phyloP scores from a whole-genome alignment of 305 asterid genomes.

The Stenogyne calaminthoides region DNA sequence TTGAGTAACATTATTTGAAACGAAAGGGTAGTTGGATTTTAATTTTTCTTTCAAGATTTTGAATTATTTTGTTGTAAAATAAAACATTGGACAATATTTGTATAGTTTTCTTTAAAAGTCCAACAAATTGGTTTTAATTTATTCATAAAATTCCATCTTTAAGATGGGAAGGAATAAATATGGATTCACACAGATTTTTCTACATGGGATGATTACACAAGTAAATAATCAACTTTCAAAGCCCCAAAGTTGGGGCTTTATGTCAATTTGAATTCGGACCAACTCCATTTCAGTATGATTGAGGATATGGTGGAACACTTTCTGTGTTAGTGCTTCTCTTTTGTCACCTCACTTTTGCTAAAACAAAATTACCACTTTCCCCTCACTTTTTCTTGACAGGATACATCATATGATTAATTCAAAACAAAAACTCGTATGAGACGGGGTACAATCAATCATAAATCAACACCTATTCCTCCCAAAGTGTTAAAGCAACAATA shows the following conservation, averaged over 20 bases:
- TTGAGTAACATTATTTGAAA: too few relatives aligned
- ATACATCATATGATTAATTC: background rate
- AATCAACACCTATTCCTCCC: too few relatives aligned
- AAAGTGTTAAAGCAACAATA: too few relatives aligned
- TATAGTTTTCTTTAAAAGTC: background rate
- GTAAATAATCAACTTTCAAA: conserved; percentile 34
- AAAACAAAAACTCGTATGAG: too few relatives aligned
- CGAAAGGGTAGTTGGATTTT: too few relatives aligned
- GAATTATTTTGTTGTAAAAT: too few relatives aligned
- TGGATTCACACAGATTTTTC: conserved; percentile 19
- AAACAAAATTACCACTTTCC: conserved; percentile 2
- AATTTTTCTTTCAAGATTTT: too few relatives aligned
- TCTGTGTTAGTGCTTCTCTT: conserved; percentile 34
- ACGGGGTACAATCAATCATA: too few relatives aligned
- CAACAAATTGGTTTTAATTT: background rate
- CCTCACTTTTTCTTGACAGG: background rate
- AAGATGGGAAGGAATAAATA: background rate
- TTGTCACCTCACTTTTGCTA: conserved; percentile 24
- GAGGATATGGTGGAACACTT: conserved; percentile 32
- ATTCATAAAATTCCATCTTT: background rate
- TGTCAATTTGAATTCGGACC: conserved; percentile 36
- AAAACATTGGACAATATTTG: too few relatives aligned
- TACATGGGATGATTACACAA: background rate
- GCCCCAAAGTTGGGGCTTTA: conserved; percentile 36
- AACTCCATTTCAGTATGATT: conserved; percentile 21